These are phyloP conservation scores for Scedosporium minutisporum DNA, from an alignment of 2,329 filamentous ascomycete species.

Conservation along the genomic window DNA sequence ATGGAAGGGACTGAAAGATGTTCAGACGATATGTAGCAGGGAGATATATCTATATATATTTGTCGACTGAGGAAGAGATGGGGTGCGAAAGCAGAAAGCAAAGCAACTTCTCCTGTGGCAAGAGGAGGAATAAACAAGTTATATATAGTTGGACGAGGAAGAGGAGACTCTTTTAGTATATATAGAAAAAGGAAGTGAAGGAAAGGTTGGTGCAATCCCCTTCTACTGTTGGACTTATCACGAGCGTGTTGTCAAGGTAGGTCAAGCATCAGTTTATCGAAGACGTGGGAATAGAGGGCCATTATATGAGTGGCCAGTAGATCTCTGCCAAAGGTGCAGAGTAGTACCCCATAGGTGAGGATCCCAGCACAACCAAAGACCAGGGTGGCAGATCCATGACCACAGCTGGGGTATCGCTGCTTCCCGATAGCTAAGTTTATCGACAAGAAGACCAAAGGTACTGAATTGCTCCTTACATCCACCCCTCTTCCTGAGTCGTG, in stretches of 20 bases:
- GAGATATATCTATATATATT: background rate
- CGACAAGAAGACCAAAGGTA: background rate
- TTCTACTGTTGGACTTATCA: background rate
- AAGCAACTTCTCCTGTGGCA: background rate
- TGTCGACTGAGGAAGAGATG: background rate
- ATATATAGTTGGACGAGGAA: background rate
- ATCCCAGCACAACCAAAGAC: background rate
- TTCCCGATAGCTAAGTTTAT: background rate
- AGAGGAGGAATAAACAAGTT: constrained; percentile 7
- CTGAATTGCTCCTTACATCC: background rate
- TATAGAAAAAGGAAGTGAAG: background rate
- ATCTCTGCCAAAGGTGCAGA: background rate
- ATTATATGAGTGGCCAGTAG: background rate
- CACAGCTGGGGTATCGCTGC: background rate
- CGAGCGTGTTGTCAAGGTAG: background rate
- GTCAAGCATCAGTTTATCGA: background rate
- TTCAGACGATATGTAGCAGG: background rate
- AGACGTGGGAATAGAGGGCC: background rate
- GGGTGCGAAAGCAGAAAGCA: background rate
- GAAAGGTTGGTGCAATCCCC: background rate
- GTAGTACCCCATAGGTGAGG: background rate
- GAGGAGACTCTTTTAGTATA: background rate
- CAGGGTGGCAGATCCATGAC: background rate
- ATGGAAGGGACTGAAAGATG: background rate
- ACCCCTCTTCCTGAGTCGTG: background rate